These are phyloP conservation scores for Penicillium coffeae DNA, from an alignment of 495 filamentous ascomycete species.

Conservation along the genomic window DNA sequence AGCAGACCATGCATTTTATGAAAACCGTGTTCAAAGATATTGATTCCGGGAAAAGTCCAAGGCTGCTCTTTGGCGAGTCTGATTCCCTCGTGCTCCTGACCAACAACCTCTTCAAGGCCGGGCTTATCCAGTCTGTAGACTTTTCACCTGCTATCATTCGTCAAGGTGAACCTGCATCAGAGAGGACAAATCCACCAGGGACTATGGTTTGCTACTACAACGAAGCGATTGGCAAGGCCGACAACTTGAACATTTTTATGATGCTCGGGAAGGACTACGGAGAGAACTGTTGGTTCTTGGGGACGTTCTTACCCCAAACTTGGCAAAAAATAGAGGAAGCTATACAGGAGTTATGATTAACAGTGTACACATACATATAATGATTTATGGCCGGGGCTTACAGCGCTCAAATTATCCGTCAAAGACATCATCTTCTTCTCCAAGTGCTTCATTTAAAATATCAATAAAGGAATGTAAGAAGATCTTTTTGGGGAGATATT, in stretches of 20 bases:
- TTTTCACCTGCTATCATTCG: constrained; percentile 10
- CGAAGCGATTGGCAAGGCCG: constrained; percentile 6
- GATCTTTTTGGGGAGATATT: too few relatives aligned
- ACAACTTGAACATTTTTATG: constrained; percentile 10
- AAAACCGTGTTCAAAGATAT: constrained; percentile 7
- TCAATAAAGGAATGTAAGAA: too few relatives aligned
- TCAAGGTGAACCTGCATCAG: constrained; percentile 4
- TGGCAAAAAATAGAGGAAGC: constrained; percentile 16
- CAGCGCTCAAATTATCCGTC: too few relatives aligned
- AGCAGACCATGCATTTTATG: constrained; percentile 8
- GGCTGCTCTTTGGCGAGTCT: constrained; percentile 12
- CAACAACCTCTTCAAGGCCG: constrained; percentile 17
- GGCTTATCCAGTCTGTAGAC: constrained; percentile 10
- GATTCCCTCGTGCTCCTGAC: constrained; percentile 5
- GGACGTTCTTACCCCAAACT: constrained; percentile 7
- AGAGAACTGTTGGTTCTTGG: constrained; percentile 17
- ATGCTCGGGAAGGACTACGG: constrained; percentile 15
- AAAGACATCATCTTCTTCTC: too few relatives aligned
- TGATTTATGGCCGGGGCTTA: not conserved
- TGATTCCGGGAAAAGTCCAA: constrained; percentile 1
- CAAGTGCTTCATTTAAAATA: too few relatives aligned
- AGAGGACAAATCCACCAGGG: constrained; percentile 13
- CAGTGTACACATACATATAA: not conserved
- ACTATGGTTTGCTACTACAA: constrained; percentile 18
- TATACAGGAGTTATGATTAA: not conserved